Evolutionary conservation across 202 grass and related monocot genomes (phyloP), one percentile per base, ranked within the genome.

Genomic region (Musa balbisiana): DNA sequence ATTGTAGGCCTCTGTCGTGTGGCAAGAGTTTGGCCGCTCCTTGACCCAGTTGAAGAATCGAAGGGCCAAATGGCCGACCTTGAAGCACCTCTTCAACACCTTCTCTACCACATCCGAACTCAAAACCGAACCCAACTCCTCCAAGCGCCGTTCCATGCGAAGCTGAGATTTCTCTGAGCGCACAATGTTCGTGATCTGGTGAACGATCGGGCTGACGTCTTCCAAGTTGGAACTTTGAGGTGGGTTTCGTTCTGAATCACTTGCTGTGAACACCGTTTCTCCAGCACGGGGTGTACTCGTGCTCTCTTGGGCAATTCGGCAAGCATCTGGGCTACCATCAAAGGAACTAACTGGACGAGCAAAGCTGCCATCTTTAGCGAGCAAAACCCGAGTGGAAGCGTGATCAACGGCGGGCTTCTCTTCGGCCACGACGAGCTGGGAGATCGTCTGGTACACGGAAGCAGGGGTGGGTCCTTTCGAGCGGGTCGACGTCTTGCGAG

Each of bases 51-150:
- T 69, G 60, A 92, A 92, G 77, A 92, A 96, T 10, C 51, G 72
- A 77, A 85, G 80, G n/a, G 85, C 89, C 66, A 92, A 69, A 62
- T 87, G 85, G 54, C 80, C n/a, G 56, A 85, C 73, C 67, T 92
- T 92, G 77, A 88, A 90, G 72, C 92, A 96, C 82, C 87, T 78
- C 58, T 90, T 88, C 55, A 96, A 78, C 49, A 96, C 92, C 85
- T 84, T 92, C 55, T 66, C 85, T 19, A 85, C 84, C 23, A 96
- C 54, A 51, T 82, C 78, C 1, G 85, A 81, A 13, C 78, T 83
- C 56, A 77, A 92, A 0, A 33, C 77, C 73, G 83, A 72, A 66
- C 73, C 83, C 72, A 92, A 78, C 19, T 64, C 53, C 63, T 85
- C 78, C 51, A 96, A 72, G 24, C 80, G 73, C 77, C 64, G 66